Evolutionary conservation across 2,329 filamentous ascomycete genomes (phyloP), one percentile per base, ranked within the genome.

Genomic region (Bipolaris bicolor): DNA sequence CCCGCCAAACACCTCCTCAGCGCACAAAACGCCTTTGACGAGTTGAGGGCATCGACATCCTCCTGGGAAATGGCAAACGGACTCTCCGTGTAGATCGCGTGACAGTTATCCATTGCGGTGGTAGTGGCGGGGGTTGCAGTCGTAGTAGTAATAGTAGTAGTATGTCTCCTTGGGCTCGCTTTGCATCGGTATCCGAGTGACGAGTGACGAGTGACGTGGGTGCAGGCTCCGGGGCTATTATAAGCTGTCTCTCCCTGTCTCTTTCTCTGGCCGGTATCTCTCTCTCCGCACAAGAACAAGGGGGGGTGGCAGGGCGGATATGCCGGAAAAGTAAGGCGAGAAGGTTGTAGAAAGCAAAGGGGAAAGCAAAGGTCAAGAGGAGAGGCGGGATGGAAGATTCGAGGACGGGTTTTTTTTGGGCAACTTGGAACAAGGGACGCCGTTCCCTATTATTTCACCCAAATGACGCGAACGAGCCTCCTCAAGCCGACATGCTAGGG

Each of bases 11-110:
- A 79, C 26, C 70, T 66, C 50, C 79, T 71, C 61, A 82, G 63
- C 45, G 81, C 73, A 37, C 64, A 69, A 66, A 82, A 82, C 0
- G 78, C 79, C 46, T 79, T 70, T 6, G 77, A 79, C 13, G 71
- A 63, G 29, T 69, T 66, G 22, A 82, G 65, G 10, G 69, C 65
- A 20, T 77, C 73, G 15, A 80, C 65, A 57, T 81, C 78, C 44
- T 80, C 75, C 58, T 61, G 66, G 54, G 74, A 72, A 57, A 82
- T 77, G 56, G 72, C 62, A 69, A 81, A 81, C 11, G 79, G 79
- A 49, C 77, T 78, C 58, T 68, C 63, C 54, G 52, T 50, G 43
- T 66, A 61, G 43, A 51, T 47, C 18, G 56, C 47, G 37, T 50
- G 31, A 49, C 16, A 26, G 46, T 55, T 24, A 16, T 58, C 51